These are phyloP conservation scores for Colletotrichum sp. DNA, from an alignment of 2,329 filamentous ascomycete genomes.

Conservation along the genomic window DNA sequence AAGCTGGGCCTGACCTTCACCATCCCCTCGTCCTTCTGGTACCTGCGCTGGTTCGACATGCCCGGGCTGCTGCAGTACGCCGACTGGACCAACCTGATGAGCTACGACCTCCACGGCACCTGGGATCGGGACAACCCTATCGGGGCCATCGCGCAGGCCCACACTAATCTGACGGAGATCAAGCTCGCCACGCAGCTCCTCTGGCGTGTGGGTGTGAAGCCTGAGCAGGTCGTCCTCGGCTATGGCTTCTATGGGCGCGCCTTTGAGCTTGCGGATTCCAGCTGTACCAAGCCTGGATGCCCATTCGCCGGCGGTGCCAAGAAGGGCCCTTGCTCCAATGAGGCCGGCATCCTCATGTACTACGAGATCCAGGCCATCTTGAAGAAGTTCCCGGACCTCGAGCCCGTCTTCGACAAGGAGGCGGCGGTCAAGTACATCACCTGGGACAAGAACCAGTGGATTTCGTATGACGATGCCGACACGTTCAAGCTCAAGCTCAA, in stretches of 20 bases:
- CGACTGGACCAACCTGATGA: conserved; percentile 45
- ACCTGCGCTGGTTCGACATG: conserved; percentile 30
- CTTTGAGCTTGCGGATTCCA: background rate
- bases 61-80: conserved; percentile 24
- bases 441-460: conserved; percentile 42
- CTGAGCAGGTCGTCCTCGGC: conserved; percentile 47
- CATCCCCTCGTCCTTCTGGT: conserved; percentile 30
- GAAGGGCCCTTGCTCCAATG: conserved; percentile 24
- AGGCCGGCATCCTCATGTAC: conserved; percentile 25
- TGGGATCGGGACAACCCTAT: conserved; percentile 25
- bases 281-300: conserved; percentile 23
- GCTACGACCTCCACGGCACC: background rate
- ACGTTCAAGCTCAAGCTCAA: background rate
- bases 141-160: background rate
- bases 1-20: conserved; percentile 33
- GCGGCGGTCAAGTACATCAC: conserved; percentile 35
- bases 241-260: background rate
- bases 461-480: conserved; percentile 30
- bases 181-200: conserved; percentile 38
- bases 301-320: conserved; percentile 22
- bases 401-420: conserved; percentile 27
- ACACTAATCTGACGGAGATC: conserved; percentile 14
- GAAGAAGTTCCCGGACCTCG: conserved; percentile 21
- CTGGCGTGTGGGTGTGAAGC: conserved; percentile 48
- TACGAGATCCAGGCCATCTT: conserved; percentile 29